Base-by-base conservation (phyloP, 306 rosid species). In the Ormosia semicastrata region DNA sequence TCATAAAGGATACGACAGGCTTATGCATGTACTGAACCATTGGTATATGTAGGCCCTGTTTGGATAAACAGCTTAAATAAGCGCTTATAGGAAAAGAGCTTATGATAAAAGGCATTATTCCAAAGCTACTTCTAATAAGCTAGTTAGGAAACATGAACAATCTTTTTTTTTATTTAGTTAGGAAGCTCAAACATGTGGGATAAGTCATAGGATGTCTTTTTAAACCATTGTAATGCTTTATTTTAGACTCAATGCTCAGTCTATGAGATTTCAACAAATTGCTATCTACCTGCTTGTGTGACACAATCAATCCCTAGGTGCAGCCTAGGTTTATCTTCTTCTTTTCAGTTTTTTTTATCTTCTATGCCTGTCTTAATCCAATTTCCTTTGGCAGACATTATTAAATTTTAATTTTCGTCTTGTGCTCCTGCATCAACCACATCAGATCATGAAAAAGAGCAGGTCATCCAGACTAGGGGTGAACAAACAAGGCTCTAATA, bases 401-500 rank as follows among this genome's bases (percentile, higher is more conserved):
- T 50, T 24, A 15, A 52, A 15, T 62, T 62, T 60, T n/a, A 52
- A 8, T 62, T 62, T 60, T n/a, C 5, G 10, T 47, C 29, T 33
- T 47, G 7, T 49, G 74, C 73, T 66, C 74, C 52, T 63, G 73
- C 66, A 50, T 36, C 29, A 63, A 63, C 72, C 67, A 11, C 41
- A 13, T 59, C 41, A 56, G 67, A 9, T 53, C 53, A 37, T 65
- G 53, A 65, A 77, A 52, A 77, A 37, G 39, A 50, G 82, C 54
- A 66, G 43, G 50, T 66, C 56, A 66, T 39, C 43, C 43, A 40
- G 12, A 5, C 33, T 24, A 15, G 52, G 68, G 65, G 24, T 54
- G 66, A 69, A 79, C 60, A 40, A 59, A 58, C 8, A 12, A 67
- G 9, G 58, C 65, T 53, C 29, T 67, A 67, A 56, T 77, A 69